phyloP scores from a whole-genome alignment of 768 basidiomycete genomes.

The Russula vinacea region DNA sequence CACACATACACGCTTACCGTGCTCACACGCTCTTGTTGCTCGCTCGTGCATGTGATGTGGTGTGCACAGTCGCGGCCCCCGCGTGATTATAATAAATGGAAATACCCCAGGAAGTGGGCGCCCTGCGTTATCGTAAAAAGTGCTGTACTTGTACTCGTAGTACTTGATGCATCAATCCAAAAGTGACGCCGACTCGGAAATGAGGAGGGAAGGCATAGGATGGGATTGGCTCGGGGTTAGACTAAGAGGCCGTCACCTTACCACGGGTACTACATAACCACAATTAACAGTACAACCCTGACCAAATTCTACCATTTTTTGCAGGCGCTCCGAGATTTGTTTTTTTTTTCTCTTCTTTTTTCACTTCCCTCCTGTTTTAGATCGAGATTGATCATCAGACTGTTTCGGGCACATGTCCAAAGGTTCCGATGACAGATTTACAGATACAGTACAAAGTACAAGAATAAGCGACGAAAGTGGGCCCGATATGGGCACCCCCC shows the following conservation, averaged over 20 bases:
- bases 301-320: neutral
- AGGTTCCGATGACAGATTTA: neutral
- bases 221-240: slow-evolving; percentile 6
- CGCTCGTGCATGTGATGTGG: neutral
- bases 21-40: neutral
- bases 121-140: neutral
- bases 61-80: neutral
- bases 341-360: neutral
- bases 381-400: neutral
- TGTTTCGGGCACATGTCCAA: neutral
- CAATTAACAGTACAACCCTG: neutral
- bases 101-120: neutral
- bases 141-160: neutral
- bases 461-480: neutral
- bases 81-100: neutral
- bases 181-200: slow-evolving; percentile 4
- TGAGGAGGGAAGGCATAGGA: neutral
- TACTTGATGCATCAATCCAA: neutral
- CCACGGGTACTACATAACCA: neutral
- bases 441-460: slow-evolving; percentile 3
- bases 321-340: neutral
- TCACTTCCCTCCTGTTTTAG: neutral
- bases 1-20: neutral
- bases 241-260: neutral
- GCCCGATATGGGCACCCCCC: neutral